Evolutionary conservation across 129 eudicot genomes (phyloP), one percentile per base, ranked within the genome.

Genomic region (Flaveria trinervia): DNA sequence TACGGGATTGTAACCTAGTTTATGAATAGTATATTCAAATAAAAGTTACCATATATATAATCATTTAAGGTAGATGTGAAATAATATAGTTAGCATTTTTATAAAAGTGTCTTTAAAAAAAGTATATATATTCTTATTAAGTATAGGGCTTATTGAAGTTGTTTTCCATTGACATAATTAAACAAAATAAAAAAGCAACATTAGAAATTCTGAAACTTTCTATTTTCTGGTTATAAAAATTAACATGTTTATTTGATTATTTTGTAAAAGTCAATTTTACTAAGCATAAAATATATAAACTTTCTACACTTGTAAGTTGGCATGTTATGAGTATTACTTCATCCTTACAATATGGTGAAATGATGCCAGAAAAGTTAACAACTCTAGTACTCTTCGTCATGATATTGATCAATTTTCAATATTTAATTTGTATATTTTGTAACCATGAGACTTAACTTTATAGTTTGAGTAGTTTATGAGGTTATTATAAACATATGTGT

Each of bases 361-460:
- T 17, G 61, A 54, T 54, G 61, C 61, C 61, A 54, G 61, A 54
- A 55, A 55, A 55, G 61, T 55, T 55, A 55, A 55, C 61, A 4
- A 54, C 61, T 55, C 61, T 55, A 18, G 61, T 55, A 18, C 18
- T 55, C 61, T 55, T 55, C 26, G 61, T 55, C 61, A 11, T 55
- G 61, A 55, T 55, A 55, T 55, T 55, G 61, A 55, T 55, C 9
- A 20, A 55, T 55, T 55, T 7, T 55, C 20, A 55, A 17, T 55
- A 55, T 20, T 17, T 36, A 55, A 17, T 55, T 55, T 3, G 61
- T 20, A 55, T 30, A 30, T 30, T 30, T 3, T 30, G 36, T 30
- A 30, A 30, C 36, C 36, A 30, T 30, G 36, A 30, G 36, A 30
- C 36, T 30, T 30, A 30, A 30, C 36, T 30, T 30, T 4, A 30